Conservation (phyloP, 768 basidiomycete genomes). For the Xerocomellus dryophilus region DNA sequence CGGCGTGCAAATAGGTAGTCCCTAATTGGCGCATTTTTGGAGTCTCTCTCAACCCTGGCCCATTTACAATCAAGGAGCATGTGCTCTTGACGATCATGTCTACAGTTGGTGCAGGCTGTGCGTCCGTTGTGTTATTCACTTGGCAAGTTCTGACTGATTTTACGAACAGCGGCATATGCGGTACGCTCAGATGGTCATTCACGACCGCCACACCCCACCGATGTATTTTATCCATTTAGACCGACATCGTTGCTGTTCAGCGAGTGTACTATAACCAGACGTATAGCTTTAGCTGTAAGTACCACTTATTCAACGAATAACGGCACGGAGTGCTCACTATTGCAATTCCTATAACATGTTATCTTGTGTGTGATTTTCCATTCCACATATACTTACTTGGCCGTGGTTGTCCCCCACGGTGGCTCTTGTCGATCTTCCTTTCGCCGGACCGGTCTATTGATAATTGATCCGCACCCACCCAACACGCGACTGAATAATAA, state of each 20-base stretch:
- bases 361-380: not conserved
- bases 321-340: not conserved
- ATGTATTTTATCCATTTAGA: constrained; percentile 27
- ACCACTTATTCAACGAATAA: not conserved
- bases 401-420: not conserved
- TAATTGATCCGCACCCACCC: not conserved
- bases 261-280: constrained; percentile 61
- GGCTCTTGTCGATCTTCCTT: not conserved
- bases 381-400: not conserved
- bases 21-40: constrained; percentile 56
- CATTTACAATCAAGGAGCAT: constrained; percentile 72
- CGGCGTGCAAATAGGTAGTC: constrained; percentile 33
- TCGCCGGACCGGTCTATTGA: not conserved
- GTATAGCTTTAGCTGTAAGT: constrained; percentile 49
- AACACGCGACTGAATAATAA: not conserved
- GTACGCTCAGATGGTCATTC: constrained; percentile 10
- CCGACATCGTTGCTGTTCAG: constrained; percentile 74
- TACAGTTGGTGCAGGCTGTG: constrained; percentile 37
- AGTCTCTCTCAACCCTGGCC: constrained; percentile 66
- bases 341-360: not conserved
- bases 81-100: constrained; percentile 71
- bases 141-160: not conserved
- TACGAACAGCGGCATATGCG: constrained; percentile 45
- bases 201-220: not conserved
- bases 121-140: constrained; percentile 2